Percentiles rank a stretch among this genome's conserved stretches.
These are phyloP conservation scores for Saccharomycopsis selenospora DNA, from an alignment of 805 yeast species.

Conservation along the genomic window DNA sequence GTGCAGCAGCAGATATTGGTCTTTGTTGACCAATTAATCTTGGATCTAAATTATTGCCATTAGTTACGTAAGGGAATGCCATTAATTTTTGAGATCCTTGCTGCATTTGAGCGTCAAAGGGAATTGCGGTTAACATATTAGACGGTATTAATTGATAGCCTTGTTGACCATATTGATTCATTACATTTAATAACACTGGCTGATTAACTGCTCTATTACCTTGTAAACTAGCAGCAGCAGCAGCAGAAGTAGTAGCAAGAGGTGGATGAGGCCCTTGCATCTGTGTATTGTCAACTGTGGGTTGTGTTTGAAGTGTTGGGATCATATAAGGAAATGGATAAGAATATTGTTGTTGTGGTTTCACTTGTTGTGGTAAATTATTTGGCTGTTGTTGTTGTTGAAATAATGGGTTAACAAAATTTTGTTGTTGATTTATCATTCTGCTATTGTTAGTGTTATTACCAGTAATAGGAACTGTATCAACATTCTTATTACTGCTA, in stretches of 20 bases:
- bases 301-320: not conserved
- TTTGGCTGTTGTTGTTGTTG: constrained; percentile 4
- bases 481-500: too few relatives aligned
- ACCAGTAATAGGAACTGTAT: too few relatives aligned
- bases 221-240: too few relatives aligned
- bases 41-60: not conserved
- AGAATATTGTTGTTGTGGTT: not conserved
- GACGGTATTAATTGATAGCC: not conserved
- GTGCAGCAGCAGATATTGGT: constrained; percentile 1
- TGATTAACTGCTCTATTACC: not conserved
- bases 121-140: not conserved
- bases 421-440: too few relatives aligned
- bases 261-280: not conserved
- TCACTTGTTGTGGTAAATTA: not conserved
- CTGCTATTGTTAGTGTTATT: not conserved
- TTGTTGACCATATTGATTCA: not conserved
- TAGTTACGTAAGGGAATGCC: too few relatives aligned
- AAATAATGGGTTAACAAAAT: too few relatives aligned
- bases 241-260: too few relatives aligned
- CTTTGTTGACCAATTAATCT: not conserved
- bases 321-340: not conserved
- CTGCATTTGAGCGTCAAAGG: not conserved
- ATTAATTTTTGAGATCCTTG: not conserved
- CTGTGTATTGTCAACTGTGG: not conserved
- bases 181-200: not conserved